These are phyloP conservation scores for Cucumis cinereus DNA, from an alignment of 306 rosid genomes.

Conservation along the genomic window DNA sequence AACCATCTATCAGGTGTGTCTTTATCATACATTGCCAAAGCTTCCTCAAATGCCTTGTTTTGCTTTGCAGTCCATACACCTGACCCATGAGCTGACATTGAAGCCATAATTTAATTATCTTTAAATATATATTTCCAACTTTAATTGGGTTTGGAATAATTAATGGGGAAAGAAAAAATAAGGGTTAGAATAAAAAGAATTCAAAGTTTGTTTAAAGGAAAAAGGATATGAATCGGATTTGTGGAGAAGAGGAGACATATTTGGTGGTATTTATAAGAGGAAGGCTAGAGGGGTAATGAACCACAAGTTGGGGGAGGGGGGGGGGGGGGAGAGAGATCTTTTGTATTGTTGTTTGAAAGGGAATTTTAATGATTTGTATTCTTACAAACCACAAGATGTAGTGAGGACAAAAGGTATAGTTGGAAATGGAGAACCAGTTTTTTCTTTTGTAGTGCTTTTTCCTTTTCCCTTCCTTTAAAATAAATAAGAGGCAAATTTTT, in stretches of 20 bases:
- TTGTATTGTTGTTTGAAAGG: not conserved
- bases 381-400: conserved; percentile 12
- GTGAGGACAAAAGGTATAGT: not conserved
- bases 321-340: not conserved
- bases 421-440: not conserved
- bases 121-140: not conserved
- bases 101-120: not conserved
- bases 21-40: conserved; percentile 27
- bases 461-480: not conserved
- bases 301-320: conserved; percentile 2
- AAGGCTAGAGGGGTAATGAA: not conserved
- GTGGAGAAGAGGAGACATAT: not conserved
- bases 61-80: conserved; percentile 23
- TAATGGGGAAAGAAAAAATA: not conserved
- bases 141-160: not conserved
- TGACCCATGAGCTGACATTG: conserved; percentile 4
- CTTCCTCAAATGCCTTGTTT: conserved; percentile 27
- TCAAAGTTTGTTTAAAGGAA: not conserved
- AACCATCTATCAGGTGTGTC: conserved; percentile 35
- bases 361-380: conserved; percentile 6
- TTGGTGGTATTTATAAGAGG: not conserved
- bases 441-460: not conserved
- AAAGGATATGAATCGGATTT: not conserved
- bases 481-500: not conserved
- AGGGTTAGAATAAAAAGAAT: not conserved